A percentile compares a stretch with the other conserved stretches of the same genome.
phyloP scores from a whole-genome alignment of 176 grass and related monocot genomes.

The Rhynchospora tenuis region DNA sequence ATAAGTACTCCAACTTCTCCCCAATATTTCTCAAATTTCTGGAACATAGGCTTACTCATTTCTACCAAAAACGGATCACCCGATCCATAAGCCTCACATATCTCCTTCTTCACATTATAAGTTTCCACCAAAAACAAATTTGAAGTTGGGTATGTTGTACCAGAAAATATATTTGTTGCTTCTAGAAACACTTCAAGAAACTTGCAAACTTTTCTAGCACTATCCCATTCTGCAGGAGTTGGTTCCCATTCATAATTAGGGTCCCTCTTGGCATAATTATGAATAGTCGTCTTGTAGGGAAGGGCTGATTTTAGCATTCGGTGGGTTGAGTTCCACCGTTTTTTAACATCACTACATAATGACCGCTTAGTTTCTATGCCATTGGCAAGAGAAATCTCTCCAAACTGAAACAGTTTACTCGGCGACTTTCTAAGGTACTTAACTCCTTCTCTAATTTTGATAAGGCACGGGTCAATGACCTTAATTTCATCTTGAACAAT shows the following conservation, averaged over 20 bases:
- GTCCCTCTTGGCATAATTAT: background rate
- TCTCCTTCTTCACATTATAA: background rate
- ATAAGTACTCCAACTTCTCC: background rate
- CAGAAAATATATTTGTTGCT: background rate
- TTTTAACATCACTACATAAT: background rate
- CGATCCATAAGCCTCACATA: background rate
- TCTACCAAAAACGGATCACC: background rate
- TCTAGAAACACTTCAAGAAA: background rate
- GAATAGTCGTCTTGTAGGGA: background rate
- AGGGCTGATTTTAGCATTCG: background rate
- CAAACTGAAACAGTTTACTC: background rate
- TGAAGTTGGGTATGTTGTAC: background rate
- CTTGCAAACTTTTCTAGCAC: background rate
- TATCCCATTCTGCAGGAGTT: background rate
- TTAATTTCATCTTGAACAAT: background rate
- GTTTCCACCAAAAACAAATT: background rate
- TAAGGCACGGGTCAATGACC: background rate
- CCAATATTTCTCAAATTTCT: constrained; percentile 8
- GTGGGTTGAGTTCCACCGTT: background rate
- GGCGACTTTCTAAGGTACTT: background rate
- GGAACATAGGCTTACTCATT: background rate
- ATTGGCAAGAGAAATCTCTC: background rate
- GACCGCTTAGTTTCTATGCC: background rate
- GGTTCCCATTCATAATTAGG: background rate
- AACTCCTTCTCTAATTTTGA: background rate